Evolutionary conservation across 805 yeast species (phyloP).

Genomic region (Wickerhamiella qilinensis): DNA sequence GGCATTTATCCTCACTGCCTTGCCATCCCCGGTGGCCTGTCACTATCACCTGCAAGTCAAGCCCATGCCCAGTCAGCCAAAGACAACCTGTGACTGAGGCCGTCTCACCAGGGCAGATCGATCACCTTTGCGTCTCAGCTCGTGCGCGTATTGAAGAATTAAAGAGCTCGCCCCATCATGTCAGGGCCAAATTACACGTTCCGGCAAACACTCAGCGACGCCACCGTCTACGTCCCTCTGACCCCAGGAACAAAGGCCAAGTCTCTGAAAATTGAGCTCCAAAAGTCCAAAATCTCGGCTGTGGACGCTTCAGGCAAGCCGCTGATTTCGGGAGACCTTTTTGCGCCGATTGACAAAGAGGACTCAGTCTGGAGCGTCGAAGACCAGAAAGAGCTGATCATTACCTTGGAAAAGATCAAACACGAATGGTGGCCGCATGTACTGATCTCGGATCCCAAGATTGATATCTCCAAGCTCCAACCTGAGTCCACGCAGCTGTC

Average conservation of each 20-base stretch:
- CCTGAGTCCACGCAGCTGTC: constrained; percentile 27
- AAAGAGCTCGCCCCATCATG: too few species aligned
- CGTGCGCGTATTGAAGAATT: too few species aligned
- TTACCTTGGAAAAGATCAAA: constrained; percentile 25
- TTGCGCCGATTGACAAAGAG: constrained; percentile 19
- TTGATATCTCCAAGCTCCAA: constrained; percentile 25
- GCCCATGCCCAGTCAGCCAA: too few species aligned
- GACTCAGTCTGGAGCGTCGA: constrained; percentile 29
- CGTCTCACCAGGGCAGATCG: too few species aligned
- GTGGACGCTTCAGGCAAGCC: constrained; percentile 7
- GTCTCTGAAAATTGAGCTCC: constrained; percentile 19
- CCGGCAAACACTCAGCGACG: constrained; percentile 27
- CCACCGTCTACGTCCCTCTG: constrained; percentile 23
- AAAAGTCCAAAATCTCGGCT: constrained; percentile 9
- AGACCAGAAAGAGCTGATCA: constrained; percentile 23
- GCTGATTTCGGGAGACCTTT: constrained; percentile 23
- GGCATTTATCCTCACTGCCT: too few species aligned
- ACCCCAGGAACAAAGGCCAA: constrained; percentile 23
- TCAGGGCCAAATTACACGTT: neutral
- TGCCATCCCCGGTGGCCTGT: too few species aligned
- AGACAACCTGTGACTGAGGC: too few species aligned
- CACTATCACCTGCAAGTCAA: too few species aligned
- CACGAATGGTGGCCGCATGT: constrained; percentile 35
- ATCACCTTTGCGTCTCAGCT: too few species aligned
- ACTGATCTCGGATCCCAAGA: constrained; percentile 26